Base-by-base conservation (phyloP, 257 asterid species). In the Coffea eugenioides region DNA sequence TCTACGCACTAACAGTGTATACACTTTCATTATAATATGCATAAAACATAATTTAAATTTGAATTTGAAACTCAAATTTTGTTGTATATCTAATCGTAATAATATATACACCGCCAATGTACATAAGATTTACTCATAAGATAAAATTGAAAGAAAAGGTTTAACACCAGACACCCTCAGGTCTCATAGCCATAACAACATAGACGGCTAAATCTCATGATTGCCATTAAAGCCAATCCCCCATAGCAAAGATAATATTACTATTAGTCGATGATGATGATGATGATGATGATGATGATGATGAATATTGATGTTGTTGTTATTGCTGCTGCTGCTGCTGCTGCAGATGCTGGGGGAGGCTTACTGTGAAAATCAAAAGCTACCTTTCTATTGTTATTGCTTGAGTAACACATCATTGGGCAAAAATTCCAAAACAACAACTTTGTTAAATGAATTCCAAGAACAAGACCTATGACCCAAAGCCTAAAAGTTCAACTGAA, bases 171-270 rank as follows among this genome's bases (percentile, higher is more conserved):
- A 11, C 27, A 43, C 75, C 72, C 71, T 71, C 41, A 61, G 8
- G 23, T 8, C 31, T 46, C 56, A 34, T 43, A 77, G 69, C 10
- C 3, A 14, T 73, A 39, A 0, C 54, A 49, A 12, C 57, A 64
- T 64, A 64, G 51, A 56, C 52, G 70, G 81, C 61, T 27, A 39
- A 5, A 21, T 62, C 11, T 27, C 21, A 18, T 51, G 74, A 62
- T 81, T 62, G 46, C 39, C 78, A 70, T 64, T 49, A 76, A 76
- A 81, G 67, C 80, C 80, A 69, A 59, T 81, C 77, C 80, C 84
- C 27, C 73, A 67, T 14, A 1, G 16, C 70, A 34, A 5, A 39
- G 16, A 34, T 39, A 77, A 52, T n/a, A 59, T 14, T 27, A 25
- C 31, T 39, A 56, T 21, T 11, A 48, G 20, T 2, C 41, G 51